phyloP scores from a whole-genome alignment of 495 filamentous ascomycete genomes.

The Penicillium chermesinum region DNA sequence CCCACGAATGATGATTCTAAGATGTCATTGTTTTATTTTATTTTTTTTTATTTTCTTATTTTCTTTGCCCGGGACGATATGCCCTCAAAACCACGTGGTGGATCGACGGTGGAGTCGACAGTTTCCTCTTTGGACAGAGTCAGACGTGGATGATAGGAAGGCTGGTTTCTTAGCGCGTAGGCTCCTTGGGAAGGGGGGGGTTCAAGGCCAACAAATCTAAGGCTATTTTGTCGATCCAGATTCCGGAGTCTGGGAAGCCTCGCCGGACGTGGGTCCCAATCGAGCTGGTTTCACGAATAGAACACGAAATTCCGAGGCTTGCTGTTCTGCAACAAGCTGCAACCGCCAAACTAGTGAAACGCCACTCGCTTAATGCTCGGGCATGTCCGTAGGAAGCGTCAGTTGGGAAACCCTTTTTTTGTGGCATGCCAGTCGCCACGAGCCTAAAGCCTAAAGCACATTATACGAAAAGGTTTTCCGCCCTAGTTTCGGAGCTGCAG shows the following conservation, averaged over 20 bases:
- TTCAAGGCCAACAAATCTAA: too few species aligned
- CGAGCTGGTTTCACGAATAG: background rate
- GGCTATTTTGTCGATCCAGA: too few species aligned
- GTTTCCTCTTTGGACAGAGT: too few species aligned
- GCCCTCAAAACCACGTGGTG: conserved; percentile 20
- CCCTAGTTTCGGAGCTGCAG: background rate
- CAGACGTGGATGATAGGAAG: too few species aligned
- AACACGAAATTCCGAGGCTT: background rate
- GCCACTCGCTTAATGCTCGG: conserved; percentile 33
- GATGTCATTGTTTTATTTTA: background rate
- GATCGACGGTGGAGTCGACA: too few species aligned
- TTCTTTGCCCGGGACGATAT: background rate
- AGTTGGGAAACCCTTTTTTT: background rate
- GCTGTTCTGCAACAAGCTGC: conserved; percentile 7
- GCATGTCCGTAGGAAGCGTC: conserved; percentile 21
- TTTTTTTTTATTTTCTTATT: background rate
- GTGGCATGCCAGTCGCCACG: background rate
- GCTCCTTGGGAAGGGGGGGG: too few species aligned
- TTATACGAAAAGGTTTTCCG: background rate
- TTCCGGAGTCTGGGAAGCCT: too few species aligned
- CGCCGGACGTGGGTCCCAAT: background rate
- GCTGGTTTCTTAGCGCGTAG: too few species aligned
- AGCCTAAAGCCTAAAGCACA: background rate
- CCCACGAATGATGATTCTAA: background rate
- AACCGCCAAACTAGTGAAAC: conserved; percentile 11